Conservation (phyloP, 177 flowering plant species). For the Vitis hybrid region DNA sequence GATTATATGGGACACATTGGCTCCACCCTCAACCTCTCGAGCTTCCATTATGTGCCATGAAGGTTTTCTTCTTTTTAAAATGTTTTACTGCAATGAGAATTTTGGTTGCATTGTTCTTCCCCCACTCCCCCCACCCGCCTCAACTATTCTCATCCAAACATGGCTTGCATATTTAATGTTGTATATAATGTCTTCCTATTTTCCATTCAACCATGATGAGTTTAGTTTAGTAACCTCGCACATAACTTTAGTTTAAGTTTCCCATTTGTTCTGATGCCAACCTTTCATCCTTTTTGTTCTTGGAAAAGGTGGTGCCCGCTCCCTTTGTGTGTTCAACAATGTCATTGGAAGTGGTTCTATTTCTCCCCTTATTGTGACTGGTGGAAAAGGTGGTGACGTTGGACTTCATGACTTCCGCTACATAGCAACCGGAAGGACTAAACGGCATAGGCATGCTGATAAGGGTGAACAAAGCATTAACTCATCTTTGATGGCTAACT, state of each 20-base stretch:
- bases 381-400: constrained; percentile 91
- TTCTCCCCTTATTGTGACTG: constrained; percentile 89
- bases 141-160: too few relatives aligned
- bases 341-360: constrained; percentile 88
- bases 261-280: background rate
- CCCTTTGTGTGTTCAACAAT: constrained; percentile 82
- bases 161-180: too few relatives aligned
- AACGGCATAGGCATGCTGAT: constrained; percentile 50
- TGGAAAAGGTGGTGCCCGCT: constrained; percentile 81
- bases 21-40: constrained; percentile 82
- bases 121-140: too few relatives aligned
- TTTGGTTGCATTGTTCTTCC: too few relatives aligned
- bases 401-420: constrained; percentile 95
- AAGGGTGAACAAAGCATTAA: constrained; percentile 32
- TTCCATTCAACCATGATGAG: too few relatives aligned
- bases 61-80: constrained; percentile 41
- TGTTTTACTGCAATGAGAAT: too few relatives aligned
- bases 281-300: constrained; percentile 11
- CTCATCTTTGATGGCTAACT: constrained; percentile 28
- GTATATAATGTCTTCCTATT: too few relatives aligned
- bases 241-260: background rate
- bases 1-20: constrained; percentile 95
- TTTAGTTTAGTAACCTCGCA: too few relatives aligned
- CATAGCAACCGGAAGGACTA: constrained; percentile 86
- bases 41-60: constrained; percentile 96